phyloP scores from a whole-genome alignment of 805 yeast species.

The Wickerhamiella kazuoi region DNA sequence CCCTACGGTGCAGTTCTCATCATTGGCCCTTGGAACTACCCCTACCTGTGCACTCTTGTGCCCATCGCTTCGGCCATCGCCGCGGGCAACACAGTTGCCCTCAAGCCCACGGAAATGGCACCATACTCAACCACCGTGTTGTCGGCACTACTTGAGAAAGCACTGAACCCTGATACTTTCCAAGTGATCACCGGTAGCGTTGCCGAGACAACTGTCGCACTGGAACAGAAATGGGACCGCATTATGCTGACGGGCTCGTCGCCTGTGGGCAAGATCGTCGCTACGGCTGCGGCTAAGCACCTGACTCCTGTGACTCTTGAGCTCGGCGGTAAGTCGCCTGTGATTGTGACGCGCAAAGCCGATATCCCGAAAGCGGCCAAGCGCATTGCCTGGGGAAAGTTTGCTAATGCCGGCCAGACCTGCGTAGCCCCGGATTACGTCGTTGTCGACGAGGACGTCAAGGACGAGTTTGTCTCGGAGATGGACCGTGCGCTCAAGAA shows the following conservation, averaged over 20 bases:
- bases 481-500: slow-evolving; percentile 27
- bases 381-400: slow-evolving; percentile 63
- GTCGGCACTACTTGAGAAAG: slow-evolving; percentile 33
- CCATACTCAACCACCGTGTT: slow-evolving; percentile 44
- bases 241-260: slow-evolving; percentile 76
- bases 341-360: slow-evolving; percentile 38
- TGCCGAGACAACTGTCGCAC: slow-evolving; percentile 39
- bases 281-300: slow-evolving; percentile 66
- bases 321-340: slow-evolving; percentile 88
- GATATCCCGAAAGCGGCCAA: slow-evolving; percentile 29
- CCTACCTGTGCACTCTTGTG: slow-evolving; percentile 41
- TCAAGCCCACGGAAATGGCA: slow-evolving; percentile 59
- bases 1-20: slow-evolving; percentile 51
- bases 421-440: slow-evolving; percentile 82
- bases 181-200: slow-evolving; percentile 58
- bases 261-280: slow-evolving; percentile 57
- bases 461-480: slow-evolving; percentile 32
- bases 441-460: slow-evolving; percentile 42
- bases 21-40: slow-evolving; percentile 70
- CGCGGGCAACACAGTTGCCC: slow-evolving; percentile 64
- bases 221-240: slow-evolving; percentile 55
- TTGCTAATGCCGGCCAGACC: slow-evolving; percentile 72
- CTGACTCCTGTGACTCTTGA: slow-evolving; percentile 70
- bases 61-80: slow-evolving; percentile 71
- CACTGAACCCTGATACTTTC: slow-evolving; percentile 39